Base-by-base conservation (phyloP, 352 stramenopile species). In the Achlya hypogyna region DNA sequence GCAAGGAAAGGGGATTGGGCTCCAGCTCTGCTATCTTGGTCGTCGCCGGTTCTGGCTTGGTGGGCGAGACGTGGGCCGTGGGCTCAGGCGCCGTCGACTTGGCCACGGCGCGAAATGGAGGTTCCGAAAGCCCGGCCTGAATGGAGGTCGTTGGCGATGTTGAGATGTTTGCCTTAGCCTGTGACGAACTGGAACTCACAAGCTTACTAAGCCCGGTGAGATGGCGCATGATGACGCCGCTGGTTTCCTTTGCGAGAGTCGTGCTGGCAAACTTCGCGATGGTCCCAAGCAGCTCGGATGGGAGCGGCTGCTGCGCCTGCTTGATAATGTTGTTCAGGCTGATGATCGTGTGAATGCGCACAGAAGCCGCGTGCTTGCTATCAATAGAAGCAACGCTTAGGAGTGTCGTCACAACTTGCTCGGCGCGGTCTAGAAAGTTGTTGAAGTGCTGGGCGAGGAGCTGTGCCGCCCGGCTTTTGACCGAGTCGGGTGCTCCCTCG, bases 401-500 rank as follows among this genome's bases (percentile, higher is more conserved):
- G 60, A 45, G 38, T 18, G 38, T 45, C 38, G 84, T 73, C 32
- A 91, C 73, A 16, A 93, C 81, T 65, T 91, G 90, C 59, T 83
- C 45, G 53, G 90, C 78, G 42, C 91, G 81, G 71, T 91, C 82
- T 23, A 79, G 80, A 66, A 89, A 91, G 69, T 82, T 81, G 70
- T 78, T 76, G 58, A 91, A 93, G 59, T 93, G 82, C 58, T 87
- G 87, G 62, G 82, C 81, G 20, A 92, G 74, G 38, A 92, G 65
- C 69, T 89, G 82, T 23, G 81, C 81, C 45, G 81, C 81, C 28
- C 89, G 78, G 67, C 77, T 87, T 51, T 89, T 71, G 70, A 86
- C 83, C 0, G 75, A 51, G 66, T 87, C 81, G 32, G 52, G 66
- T 22, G 73, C 63, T 34, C 42, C 49, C n/a, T 29, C 28, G 49